Conservation (phyloP, 1,284 basidiomycete genomes). For the Cutaneotrichosporon sp. region DNA sequence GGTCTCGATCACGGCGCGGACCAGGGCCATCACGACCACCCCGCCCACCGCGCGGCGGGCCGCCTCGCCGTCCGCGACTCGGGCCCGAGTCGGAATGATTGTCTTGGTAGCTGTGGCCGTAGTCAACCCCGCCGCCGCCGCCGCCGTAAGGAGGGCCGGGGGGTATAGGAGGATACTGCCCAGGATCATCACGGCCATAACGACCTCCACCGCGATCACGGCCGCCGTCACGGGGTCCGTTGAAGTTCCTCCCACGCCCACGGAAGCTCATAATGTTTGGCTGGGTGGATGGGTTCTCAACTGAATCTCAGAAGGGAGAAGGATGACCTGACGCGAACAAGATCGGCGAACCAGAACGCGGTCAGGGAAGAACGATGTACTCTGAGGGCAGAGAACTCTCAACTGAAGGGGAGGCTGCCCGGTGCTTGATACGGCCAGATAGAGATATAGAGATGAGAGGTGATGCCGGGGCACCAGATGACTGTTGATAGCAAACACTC, state of each 20-base stretch:
- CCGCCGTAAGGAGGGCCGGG: neutral
- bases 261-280: conserved; percentile 6
- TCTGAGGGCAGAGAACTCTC: conserved; percentile 2
- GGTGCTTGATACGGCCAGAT: neutral
- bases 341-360: neutral
- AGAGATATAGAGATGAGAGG: neutral
- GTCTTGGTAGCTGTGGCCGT: conserved; percentile 15
- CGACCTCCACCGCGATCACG: neutral
- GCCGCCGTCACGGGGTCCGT: conserved; percentile 5
- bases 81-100: conserved; percentile 11
- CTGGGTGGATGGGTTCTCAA: neutral
- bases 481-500: neutral
- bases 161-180: conserved; percentile 4
- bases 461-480: too few species aligned
- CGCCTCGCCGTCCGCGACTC: conserved; percentile 4
- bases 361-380: neutral
- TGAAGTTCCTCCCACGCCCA: neutral
- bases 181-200: conserved; percentile 10
- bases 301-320: conserved; percentile 7
- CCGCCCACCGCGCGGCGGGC: conserved; percentile 16
- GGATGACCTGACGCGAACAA: conserved; percentile 1
- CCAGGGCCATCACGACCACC: conserved; percentile 24
- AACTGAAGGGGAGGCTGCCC: neutral
- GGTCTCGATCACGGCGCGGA: conserved; percentile 57
- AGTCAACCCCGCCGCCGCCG: neutral